Evolutionary conservation across 2,329 filamentous ascomycete genomes (phyloP), one percentile per base, ranked within the genome.

Genomic region (Teratosphaeria pseudoeucalypti): DNA sequence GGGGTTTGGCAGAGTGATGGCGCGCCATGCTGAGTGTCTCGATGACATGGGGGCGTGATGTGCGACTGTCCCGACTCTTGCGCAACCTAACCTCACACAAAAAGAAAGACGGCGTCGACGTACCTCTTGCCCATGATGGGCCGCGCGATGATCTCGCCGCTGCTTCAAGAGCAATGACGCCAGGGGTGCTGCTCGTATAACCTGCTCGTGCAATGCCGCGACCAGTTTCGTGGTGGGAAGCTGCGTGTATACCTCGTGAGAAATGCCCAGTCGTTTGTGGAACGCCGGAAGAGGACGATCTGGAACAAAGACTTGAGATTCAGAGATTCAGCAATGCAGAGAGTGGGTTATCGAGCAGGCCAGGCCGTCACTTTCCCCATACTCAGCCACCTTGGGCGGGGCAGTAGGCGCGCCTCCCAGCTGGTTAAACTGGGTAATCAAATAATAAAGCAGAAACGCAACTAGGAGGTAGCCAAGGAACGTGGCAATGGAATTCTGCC

Each of bases 121-220:
- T 61, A 68, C 67, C 67, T 69, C 61, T 69, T 69, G 62, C 67
- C 67, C 67, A 69, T 69, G 61, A 52, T 62, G 63, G 62, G 62
- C 63, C 23, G 32, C 43, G n/a, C 43, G 43, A 49, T 49, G 43
- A 49, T 49, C 43, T 11, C 19, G 16, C 43, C 43, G 43, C 16
- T 49, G 43, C 43, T 49, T 19, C 11, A 1, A 19, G n/a, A 19
- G n/a, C 19, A 23, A 23, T 49, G 6, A 16, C 37, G 43, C 19
- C 43, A 23, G 6, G 19, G 19, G 16, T 19, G 19, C 43, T 49
- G 43, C 43, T 49, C 43, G 43, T 19, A 49, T 19, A 49, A 23
- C 2, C 43, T 49, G 43, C 43, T 49, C 43, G 5, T 4, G 43
- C 43, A 19, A 16, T 16, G 3, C 19, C 43, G 43, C 43, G 23